phyloP scores from a whole-genome alignment of 306 rosid genomes.

The Corylus heterophylla region DNA sequence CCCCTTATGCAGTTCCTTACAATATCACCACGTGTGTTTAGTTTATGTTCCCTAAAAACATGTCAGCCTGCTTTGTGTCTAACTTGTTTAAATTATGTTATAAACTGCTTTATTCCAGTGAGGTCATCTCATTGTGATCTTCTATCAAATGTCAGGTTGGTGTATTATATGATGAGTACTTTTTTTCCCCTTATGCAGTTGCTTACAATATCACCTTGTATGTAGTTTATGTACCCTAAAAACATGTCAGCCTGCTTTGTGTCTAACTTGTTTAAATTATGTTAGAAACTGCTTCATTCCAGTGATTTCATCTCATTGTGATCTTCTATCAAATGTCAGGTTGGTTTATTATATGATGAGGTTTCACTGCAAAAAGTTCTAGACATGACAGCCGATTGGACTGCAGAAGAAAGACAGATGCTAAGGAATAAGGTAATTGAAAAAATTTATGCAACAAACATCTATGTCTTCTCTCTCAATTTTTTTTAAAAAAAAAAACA shows the following conservation, averaged over 20 bases:
- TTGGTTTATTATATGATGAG: constrained; percentile 86
- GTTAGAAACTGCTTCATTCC: constrained; percentile 16
- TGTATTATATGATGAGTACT: constrained; percentile 54
- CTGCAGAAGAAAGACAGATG: constrained; percentile 82
- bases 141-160: constrained; percentile 74
- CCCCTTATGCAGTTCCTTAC: not conserved
- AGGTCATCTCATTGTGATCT: constrained; percentile 29
- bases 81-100: constrained; percentile 1
- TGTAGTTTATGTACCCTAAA: not conserved
- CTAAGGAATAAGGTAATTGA: constrained; percentile 80
- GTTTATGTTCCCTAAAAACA: not conserved
- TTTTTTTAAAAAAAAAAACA: too few species aligned
- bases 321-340: constrained; percentile 58
- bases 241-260: not conserved
- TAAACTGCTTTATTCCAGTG: constrained; percentile 20
- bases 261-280: constrained; percentile 4
- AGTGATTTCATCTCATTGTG: constrained; percentile 26
- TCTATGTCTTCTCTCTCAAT: not conserved
- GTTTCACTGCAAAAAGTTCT: constrained; percentile 72
- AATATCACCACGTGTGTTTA: constrained; percentile 1
- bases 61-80: not conserved
- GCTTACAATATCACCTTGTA: constrained; percentile 5
- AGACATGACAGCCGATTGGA: constrained; percentile 94
- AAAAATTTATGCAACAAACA: constrained; percentile 5
- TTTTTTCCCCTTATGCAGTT: not conserved